Evolutionary conservation across 805 yeast genomes (phyloP), one percentile per base, ranked within the genome.

Genomic region (Pichia insulana): DNA sequence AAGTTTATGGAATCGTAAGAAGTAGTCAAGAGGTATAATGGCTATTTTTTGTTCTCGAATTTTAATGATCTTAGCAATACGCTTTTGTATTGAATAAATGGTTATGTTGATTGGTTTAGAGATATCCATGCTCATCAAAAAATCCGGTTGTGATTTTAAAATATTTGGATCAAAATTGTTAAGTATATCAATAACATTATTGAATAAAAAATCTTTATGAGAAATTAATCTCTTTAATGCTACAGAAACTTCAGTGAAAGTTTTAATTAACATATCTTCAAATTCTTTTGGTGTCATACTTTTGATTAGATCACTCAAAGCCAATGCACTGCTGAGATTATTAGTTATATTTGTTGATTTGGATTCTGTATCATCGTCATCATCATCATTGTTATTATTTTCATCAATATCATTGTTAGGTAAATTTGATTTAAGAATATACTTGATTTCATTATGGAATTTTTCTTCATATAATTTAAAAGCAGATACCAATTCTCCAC

Each of bases 181-280:
- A 59, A 69, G 34, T 54, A 70, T 65, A 39, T 70, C 73, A 26
- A 82, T 61, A 0, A 94, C 79, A 41, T 83, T 56, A 50, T 86
- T 92, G 12, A 92, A 67, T 25, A 90, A 60, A 4, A 85, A 52
- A 58, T 87, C 88, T 56, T 88, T 95, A 45, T 88, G 96, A 8
- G 75, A 65, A 1, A 85, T 76, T 26, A 89, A 64, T 44, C 95
- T 71, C 48, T 90, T 67, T 20, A 88, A 64, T 16, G 86, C 78
- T 53, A 83, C 94, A 0, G 87, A 76, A 3, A 83, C 67, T 17
- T 75, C 71, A 0, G 84, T 63, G 50, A 74, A 85, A 4, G 80
- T 79, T 25, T 64, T 66, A 2, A 70, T 59, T 34, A 86, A 58
- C 85, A 88, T 81, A 2, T 62, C 66, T 52, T 83, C 86, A 55